phyloP scores from a whole-genome alignment of 441 rosid genomes.

The Metrosideros polymorpha region DNA sequence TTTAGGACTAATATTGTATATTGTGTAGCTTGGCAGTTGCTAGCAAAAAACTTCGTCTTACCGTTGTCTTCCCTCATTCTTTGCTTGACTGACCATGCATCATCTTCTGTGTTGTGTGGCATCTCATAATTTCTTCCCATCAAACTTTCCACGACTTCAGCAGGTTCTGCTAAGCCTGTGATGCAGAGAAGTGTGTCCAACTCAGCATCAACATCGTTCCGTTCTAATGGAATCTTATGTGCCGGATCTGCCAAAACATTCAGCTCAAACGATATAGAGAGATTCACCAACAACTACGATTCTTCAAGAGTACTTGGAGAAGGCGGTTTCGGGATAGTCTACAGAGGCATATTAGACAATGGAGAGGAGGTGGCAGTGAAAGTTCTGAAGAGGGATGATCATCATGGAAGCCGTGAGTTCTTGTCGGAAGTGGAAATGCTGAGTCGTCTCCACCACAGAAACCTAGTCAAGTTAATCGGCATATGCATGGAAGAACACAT shows the following conservation, averaged over 20 bases:
- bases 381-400: constrained; percentile 10
- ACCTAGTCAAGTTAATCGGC: constrained; percentile 5
- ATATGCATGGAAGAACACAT: constrained; percentile 5
- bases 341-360: background rate
- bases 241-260: constrained; percentile 6
- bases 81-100: background rate
- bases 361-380: constrained; percentile 11
- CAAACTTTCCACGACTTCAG: background rate
- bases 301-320: constrained; percentile 3
- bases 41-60: background rate
- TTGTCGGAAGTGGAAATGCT: constrained; percentile 15
- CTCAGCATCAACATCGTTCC: background rate
- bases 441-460: constrained; percentile 13
- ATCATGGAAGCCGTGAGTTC: constrained; percentile 9
- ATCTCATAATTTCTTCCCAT: background rate
- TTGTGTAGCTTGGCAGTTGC: background rate
- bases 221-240: background rate
- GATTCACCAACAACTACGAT: constrained; percentile 1
- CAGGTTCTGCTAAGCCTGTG: background rate
- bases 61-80: background rate
- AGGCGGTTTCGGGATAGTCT: constrained; percentile 12
- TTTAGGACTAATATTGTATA: background rate
- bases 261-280: background rate
- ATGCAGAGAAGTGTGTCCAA: background rate
- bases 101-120: background rate